Evolutionary conservation across 208 protist species (phyloP).

Genomic region (Angomonas deanei): DNA sequence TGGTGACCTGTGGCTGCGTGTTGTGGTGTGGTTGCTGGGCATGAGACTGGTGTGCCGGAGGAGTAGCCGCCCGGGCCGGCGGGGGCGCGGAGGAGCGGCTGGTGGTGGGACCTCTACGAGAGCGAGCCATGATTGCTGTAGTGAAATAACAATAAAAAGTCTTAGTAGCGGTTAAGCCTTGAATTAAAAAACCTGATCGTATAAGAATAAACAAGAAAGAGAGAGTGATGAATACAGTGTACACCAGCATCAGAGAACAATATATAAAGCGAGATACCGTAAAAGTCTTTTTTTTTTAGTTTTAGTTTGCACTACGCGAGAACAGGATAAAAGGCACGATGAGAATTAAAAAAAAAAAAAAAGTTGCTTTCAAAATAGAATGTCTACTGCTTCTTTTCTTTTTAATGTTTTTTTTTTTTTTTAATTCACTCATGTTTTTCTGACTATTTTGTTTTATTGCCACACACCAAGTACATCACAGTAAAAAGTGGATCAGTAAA

Average conservation of each 20-base stretch:
- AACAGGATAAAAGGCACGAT: background rate
- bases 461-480: background rate
- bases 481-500: slow-evolving; percentile 6
- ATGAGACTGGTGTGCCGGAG: slow-evolving; percentile 14
- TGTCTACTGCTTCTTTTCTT: background rate
- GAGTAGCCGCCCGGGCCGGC: slow-evolving; percentile 5
- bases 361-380: too few relatives aligned
- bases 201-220: too few relatives aligned
- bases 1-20: slow-evolving; percentile 49
- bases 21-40: slow-evolving; percentile 14
- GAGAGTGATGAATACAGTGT: too few relatives aligned
- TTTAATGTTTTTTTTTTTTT: background rate
- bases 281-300: slow-evolving; percentile 15
- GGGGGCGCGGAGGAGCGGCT: slow-evolving; percentile 16
- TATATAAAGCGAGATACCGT: too few relatives aligned
- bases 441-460: background rate
- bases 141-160: slow-evolving; percentile 4
- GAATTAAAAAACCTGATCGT: too few relatives aligned
- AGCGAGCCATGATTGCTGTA: slow-evolving; percentile 57
- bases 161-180: too few relatives aligned
- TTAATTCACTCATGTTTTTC: too few relatives aligned
- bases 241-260: too few relatives aligned
- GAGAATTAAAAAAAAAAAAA: slow-evolving; percentile 5
- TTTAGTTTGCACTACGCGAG: background rate
- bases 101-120: slow-evolving; percentile 35